Base-by-base conservation (phyloP, 1,284 basidiomycete species). In the Tilletia walkeri region DNA sequence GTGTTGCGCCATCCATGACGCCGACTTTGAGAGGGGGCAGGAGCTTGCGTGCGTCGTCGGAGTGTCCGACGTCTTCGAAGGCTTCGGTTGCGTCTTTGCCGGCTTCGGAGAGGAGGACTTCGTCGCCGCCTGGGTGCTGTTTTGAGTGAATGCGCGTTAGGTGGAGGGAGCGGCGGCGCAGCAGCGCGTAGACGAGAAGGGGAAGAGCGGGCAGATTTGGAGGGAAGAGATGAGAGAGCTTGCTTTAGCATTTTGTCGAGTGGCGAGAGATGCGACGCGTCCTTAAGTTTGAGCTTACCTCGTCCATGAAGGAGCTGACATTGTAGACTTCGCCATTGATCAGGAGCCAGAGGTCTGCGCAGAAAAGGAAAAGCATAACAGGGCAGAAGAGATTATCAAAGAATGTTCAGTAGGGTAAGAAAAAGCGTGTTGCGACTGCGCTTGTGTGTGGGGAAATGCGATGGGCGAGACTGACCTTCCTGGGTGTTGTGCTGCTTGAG, bases 41-140 rank as follows among this genome's bases (percentile, higher is more conserved):
- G 74, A 96, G 88, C n/a, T 87, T 90, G 72, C 95, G 90, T 18
- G 95, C 96, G 85, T 99, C 96, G 82, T 99, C 96, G 18, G 95
- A 98, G 88, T 99, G 95, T 59, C 96, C 95, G 65, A 99, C 95
- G 84, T 99, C 96, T 86, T 99, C 96, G 82, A 99, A 99, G 12
- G 95, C 94, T 84, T 99, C 96, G 56, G 95, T 96, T 38, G 94
- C 94, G 85, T 99, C 95, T 92, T 82, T 86, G 90, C 95, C 92
- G 80, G 89, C 91, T 86, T 99, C 95, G 75, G 92, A 91, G 70
- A 97, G 85, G 75, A 99, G 89, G 70, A 99, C 95, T 86, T 99
- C 95, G 86, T 98, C 95, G 77, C 95, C 95, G 86, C 95, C 94
- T 34, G 94, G 93, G 85, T 97, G 95, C 93, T 96, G 59, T 63